Percentiles rank a stretch among this genome's conserved stretches.
Evolutionary conservation across 1,284 basidiomycete genomes (phyloP).

Genomic region (Ceratobasidium sp.): DNA sequence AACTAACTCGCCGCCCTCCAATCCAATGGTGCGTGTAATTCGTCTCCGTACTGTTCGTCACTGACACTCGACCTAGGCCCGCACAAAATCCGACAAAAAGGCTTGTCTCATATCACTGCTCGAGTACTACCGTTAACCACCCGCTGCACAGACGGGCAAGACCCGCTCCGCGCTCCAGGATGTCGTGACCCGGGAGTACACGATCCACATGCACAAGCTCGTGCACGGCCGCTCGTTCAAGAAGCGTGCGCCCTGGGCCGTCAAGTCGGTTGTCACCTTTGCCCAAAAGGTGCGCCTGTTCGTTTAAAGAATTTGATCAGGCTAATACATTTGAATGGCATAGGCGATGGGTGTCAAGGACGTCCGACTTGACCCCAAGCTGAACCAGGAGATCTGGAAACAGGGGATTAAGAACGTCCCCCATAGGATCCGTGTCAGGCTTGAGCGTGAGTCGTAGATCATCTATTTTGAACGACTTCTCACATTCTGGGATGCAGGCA

Average conservation of each 20-base stretch:
- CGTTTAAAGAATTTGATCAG: background rate
- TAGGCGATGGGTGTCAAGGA: conserved; percentile 89
- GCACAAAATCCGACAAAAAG: conserved; percentile 44
- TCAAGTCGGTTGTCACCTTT: conserved; percentile 91
- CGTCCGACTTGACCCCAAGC: conserved; percentile 90
- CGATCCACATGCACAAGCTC: conserved; percentile 93
- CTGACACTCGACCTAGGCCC: conserved; percentile 18
- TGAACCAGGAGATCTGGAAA: conserved; percentile 94
- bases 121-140: background rate
- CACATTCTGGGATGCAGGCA: conserved; percentile 61
- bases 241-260: conserved; percentile 92
- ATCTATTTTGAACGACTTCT: conserved; percentile 5
- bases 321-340: background rate
- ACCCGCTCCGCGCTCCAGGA: conserved; percentile 93
- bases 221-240: conserved; percentile 93
- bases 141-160: conserved; percentile 73
- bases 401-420: conserved; percentile 91
- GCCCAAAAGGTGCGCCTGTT: conserved; percentile 69
- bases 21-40: conserved; percentile 32
- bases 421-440: conserved; percentile 87
- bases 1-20: conserved; percentile 17
- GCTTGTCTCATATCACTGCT: background rate
- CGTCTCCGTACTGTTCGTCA: background rate
- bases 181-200: conserved; percentile 96
- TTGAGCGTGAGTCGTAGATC: conserved; percentile 81